A percentile compares a stretch with the other conserved stretches of the same genome.
Conservation (phyloP, 352 stramenopile species). For the Phytophthora chlamydospora region DNA sequence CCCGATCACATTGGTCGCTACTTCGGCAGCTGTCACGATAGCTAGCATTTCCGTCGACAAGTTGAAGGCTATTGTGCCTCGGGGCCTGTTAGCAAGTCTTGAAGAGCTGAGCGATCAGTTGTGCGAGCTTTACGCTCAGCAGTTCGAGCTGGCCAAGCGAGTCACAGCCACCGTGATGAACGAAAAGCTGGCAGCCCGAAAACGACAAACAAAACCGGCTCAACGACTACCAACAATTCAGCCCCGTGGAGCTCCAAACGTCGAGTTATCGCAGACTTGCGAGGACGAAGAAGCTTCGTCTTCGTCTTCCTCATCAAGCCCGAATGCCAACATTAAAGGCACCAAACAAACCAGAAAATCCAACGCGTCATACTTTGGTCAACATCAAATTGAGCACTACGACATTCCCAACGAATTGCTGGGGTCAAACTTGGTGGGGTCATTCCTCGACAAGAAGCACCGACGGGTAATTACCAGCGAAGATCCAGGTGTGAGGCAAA, state of each 20-base stretch:
- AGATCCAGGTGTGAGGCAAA: background rate
- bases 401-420: constrained; percentile 28
- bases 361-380: constrained; percentile 33
- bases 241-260: constrained; percentile 2
- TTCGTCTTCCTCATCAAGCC: too few relatives aligned
- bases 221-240: constrained; percentile 23
- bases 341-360: constrained; percentile 1
- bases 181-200: constrained; percentile 40
- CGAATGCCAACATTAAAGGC: background rate
- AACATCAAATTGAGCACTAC: constrained; percentile 56
- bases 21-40: constrained; percentile 52
- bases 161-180: constrained; percentile 55
- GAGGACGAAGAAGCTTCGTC: too few relatives aligned
- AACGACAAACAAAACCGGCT: background rate
- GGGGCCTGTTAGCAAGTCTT: constrained; percentile 35
- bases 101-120: constrained; percentile 33
- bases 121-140: constrained; percentile 35
- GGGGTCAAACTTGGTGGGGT: constrained; percentile 38
- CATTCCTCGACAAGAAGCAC: constrained; percentile 42
- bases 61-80: constrained; percentile 52
- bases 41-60: constrained; percentile 54
- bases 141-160: constrained; percentile 44
- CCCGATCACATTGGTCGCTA: constrained; percentile 53
- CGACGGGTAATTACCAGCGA: background rate
- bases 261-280: background rate